Base-by-base conservation (phyloP, 1,139 yeast species). In the Debaryomycetaceae sp. region DNA sequence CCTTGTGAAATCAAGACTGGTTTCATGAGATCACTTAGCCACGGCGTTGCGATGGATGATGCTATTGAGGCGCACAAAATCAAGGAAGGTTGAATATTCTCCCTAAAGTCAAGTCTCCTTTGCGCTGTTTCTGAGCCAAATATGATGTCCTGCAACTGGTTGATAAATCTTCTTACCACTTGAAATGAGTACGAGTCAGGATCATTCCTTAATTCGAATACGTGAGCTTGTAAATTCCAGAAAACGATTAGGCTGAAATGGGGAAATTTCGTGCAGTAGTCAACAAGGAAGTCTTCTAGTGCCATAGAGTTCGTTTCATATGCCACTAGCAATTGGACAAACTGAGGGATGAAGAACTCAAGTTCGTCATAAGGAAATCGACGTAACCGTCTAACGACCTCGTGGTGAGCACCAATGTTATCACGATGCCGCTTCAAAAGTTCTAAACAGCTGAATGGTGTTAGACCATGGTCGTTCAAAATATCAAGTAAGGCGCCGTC, bases 241-340 rank as follows among this genome's bases (percentile, higher is more conserved):
- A 90, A 90, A 0, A 77, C 70, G 31, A 85, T 58, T 33, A 90
- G 57, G 30, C 95, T 74, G 50, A 85, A 85, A 51, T 90, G 98
- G 0, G 95, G 93, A 38, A 77, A 82, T 33, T 61, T 72, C 11
- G 67, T 54, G 42, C 94, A 76, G 29, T 80, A 63, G 13, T 76
- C 76, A 27, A 86, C 46, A 14, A 90, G 49, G 38, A 85, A 64
- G 34, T 90, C 97, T 42, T 80, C 87, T 13, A 90, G 55, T 0
- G 98, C 97, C 78, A 90, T 77, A 0, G 95, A 81, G 32, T 87
- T 86, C 0, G 94, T 82, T 46, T 87, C 95, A 28, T 75, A 81
- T 0, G 86, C 72, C 13, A 90, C 76, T 13, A 85, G 56, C 13
- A 90, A 58, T 46, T 90, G 98, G 19, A 90, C 73, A 30, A 90